A percentile compares a stretch with the other conserved stretches of the same genome.
Conservation (phyloP, 1,284 basidiomycete genomes). For the Trichosporon coremiiforme region DNA sequence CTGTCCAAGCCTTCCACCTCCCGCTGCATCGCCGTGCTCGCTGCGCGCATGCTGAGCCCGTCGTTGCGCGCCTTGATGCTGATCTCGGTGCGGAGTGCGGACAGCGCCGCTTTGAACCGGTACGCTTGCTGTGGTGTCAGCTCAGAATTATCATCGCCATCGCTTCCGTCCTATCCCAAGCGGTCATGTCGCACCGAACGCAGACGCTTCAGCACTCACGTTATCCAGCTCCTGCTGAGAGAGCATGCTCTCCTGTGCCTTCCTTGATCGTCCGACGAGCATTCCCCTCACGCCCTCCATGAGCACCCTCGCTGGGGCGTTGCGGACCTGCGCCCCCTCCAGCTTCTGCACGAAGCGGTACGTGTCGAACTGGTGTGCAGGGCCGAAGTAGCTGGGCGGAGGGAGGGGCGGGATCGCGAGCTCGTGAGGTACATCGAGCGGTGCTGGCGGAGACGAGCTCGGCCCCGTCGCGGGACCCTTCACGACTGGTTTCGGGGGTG, state of each 20-base stretch:
- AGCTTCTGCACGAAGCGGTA: constrained; percentile 54
- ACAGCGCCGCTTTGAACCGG: constrained; percentile 88
- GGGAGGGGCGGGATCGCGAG: background rate
- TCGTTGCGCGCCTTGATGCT: constrained; percentile 83
- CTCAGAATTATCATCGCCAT: no score
- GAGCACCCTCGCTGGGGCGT: constrained; percentile 66
- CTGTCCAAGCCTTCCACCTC: constrained; percentile 86
- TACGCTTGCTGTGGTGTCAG: constrained; percentile 78
- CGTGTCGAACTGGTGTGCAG: constrained; percentile 55
- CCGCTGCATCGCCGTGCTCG: constrained; percentile 74
- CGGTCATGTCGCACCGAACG: no score
- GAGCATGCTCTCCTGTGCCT: constrained; percentile 72
- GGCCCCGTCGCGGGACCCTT: constrained; percentile 3
- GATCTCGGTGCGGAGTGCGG: constrained; percentile 85
- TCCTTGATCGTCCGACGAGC: constrained; percentile 73
- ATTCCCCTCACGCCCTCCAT: constrained; percentile 85
- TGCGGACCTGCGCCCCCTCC: constrained; percentile 42
- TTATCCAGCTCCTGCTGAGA: constrained; percentile 86
- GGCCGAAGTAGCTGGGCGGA: constrained; percentile 11
- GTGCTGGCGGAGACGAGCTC: constrained; percentile 14
- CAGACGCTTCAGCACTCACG: constrained; percentile 64
- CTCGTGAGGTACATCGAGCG: constrained; percentile 4
- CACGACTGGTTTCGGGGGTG: background rate
- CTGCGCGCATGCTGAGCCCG: constrained; percentile 72
- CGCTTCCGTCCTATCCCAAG: no score